These are phyloP conservation scores for Mycena floridula DNA, from an alignment of 768 basidiomycete genomes.

Conservation along the genomic window DNA sequence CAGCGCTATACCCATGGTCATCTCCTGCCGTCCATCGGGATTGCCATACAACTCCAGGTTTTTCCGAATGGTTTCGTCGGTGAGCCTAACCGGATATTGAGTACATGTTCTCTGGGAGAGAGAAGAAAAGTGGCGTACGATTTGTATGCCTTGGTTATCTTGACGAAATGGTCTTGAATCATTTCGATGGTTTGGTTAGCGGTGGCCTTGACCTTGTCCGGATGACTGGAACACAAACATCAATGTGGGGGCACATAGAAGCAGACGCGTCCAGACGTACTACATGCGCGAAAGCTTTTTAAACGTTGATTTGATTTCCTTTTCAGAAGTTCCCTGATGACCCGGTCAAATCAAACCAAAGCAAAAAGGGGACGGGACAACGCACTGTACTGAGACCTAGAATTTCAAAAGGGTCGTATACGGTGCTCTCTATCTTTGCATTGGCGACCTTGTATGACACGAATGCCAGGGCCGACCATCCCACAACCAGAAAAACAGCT, in stretches of 20 bases:
- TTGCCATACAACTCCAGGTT: conserved; percentile 89
- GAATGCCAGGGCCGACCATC: conserved; percentile 70
- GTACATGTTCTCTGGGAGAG: conserved; percentile 1
- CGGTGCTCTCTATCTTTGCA: conserved; percentile 51
- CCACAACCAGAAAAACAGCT: too few species aligned
- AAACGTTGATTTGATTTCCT: conserved; percentile 94
- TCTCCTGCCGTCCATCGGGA: conserved; percentile 94
- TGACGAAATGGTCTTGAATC: conserved; percentile 82
- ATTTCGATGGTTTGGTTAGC: conserved; percentile 82
- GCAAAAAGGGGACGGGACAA: conserved; percentile 13
- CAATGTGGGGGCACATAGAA: background rate
- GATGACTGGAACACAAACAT: conserved; percentile 55
- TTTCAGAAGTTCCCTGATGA: conserved; percentile 60
- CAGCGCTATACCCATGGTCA: conserved; percentile 91
- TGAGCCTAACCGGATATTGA: conserved; percentile 46
- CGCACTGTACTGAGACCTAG: conserved; percentile 69
- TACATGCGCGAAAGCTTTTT: conserved; percentile 86
- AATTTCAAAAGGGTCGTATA: conserved; percentile 95
- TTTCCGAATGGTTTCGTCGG: conserved; percentile 86
- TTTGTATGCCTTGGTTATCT: conserved; percentile 97
- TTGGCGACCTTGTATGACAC: conserved; percentile 61
- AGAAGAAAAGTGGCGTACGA: conserved; percentile 41
- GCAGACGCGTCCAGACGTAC: conserved; percentile 35
- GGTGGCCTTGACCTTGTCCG: conserved; percentile 87
- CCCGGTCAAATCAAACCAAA: background rate